Evolutionary conservation across 2,329 filamentous ascomycete genomes (phyloP).

Genomic region (Proliferodiscus dingleyae): DNA sequence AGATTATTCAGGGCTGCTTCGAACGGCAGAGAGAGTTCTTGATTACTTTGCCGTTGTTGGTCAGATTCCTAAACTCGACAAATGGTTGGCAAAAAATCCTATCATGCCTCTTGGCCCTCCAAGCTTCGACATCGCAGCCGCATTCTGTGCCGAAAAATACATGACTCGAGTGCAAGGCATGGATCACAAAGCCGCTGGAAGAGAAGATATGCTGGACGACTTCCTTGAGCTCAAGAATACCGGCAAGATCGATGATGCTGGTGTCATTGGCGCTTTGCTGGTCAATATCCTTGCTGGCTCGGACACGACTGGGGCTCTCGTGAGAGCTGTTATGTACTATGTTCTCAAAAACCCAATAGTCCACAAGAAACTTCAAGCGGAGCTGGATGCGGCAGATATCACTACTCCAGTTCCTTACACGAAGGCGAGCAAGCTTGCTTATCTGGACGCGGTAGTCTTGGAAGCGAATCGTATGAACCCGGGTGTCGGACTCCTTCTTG

Average conservation of each 20-base stretch:
- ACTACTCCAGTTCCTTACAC: slow-evolving; percentile 22
- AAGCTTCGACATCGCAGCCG: slow-evolving; percentile 10
- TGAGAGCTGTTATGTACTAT: slow-evolving; percentile 34
- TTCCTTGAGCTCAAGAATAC: slow-evolving; percentile 20
- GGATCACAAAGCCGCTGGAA: neutral
- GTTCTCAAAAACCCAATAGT: slow-evolving; percentile 32
- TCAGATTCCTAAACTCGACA: slow-evolving; percentile 21
- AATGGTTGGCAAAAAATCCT: slow-evolving; percentile 21
- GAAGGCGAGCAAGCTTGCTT: slow-evolving; percentile 32
- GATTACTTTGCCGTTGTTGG: slow-evolving; percentile 31
- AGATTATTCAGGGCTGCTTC: slow-evolving; percentile 34
- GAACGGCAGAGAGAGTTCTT: slow-evolving; percentile 22
- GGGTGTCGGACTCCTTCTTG: slow-evolving; percentile 42
- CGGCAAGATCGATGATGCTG: slow-evolving; percentile 6
- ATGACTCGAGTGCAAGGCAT: slow-evolving; percentile 4
- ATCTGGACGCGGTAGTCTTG: slow-evolving; percentile 47
- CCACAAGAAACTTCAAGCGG: slow-evolving; percentile 27
- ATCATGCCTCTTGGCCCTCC: slow-evolving; percentile 14
- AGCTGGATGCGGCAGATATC: slow-evolving; percentile 35
- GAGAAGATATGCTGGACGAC: slow-evolving; percentile 26
- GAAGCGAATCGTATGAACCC: slow-evolving; percentile 48
- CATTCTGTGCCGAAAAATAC: slow-evolving; percentile 11
- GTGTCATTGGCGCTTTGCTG: slow-evolving; percentile 4
- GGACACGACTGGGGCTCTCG: slow-evolving; percentile 33
- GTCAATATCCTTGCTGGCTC: slow-evolving; percentile 26